Conservation (phyloP, 2,329 filamentous ascomycete genomes). For the Curvularia sp. region DNA sequence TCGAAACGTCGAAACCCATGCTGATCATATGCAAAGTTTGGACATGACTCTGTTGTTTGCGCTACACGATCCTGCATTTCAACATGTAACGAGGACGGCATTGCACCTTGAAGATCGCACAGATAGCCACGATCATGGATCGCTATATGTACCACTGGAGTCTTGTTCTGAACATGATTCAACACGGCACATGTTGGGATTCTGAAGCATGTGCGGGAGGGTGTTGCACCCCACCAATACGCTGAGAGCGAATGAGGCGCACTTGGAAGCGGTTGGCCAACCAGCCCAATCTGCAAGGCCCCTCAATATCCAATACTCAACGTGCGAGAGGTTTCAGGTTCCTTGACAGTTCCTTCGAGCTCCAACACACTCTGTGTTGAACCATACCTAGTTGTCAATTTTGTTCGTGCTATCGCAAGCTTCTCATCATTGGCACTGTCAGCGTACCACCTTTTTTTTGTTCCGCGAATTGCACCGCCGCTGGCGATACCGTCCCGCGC, state of each 20-base stretch:
- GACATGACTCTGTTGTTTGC: constrained; percentile 6
- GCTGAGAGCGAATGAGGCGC: constrained; percentile 1
- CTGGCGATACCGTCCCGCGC: constrained; percentile 15
- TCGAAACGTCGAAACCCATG: constrained; percentile 16
- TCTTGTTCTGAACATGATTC: constrained; percentile 17
- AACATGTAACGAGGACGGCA: constrained; percentile 5
- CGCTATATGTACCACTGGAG: constrained; percentile 21
- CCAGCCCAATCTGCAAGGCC: background rate
- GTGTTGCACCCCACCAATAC: background rate
- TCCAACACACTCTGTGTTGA: background rate
- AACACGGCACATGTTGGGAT: constrained; percentile 15
- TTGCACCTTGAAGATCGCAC: constrained; percentile 13
- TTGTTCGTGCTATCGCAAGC: background rate
- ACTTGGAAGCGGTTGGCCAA: constrained; percentile 1
- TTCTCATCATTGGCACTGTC: background rate
- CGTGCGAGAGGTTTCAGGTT: background rate
- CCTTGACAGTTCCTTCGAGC: background rate
- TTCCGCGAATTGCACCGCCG: constrained; percentile 13
- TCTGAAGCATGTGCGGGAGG: constrained; percentile 3
- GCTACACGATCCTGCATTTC: constrained; percentile 5
- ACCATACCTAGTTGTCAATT: background rate
- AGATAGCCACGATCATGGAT: constrained; percentile 16
- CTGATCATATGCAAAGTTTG: constrained; percentile 20
- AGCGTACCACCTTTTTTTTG: background rate
- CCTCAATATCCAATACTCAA: background rate